A percentile compares a stretch with the other conserved stretches of the same genome.
Evolutionary conservation across 2,329 filamentous ascomycete species (phyloP).

Genomic region (Pseudogymnoascus sp.): DNA sequence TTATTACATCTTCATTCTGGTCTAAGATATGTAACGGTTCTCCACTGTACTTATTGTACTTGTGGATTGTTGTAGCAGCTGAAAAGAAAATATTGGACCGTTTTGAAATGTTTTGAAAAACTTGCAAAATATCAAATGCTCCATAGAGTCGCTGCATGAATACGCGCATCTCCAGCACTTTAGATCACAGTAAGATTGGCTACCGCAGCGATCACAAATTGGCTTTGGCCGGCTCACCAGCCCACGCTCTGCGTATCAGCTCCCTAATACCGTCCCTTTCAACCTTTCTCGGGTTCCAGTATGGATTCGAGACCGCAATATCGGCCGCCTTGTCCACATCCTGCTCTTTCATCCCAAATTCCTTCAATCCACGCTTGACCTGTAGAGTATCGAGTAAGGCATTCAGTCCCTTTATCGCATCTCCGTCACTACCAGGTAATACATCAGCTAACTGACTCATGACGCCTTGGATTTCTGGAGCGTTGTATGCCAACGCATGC

Average conservation of each 20-base stretch:
- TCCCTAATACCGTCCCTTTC: conserved; percentile 46
- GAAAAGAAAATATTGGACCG: too few species aligned
- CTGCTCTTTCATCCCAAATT: conserved; percentile 51
- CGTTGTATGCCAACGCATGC: conserved; percentile 57
- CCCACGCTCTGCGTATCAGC: conserved; percentile 52
- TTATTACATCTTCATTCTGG: too few species aligned
- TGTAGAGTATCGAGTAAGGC: conserved; percentile 44
- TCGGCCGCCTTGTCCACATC: conserved; percentile 54
- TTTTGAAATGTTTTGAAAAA: too few species aligned
- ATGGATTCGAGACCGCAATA: conserved; percentile 48
- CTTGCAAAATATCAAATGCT: too few species aligned
- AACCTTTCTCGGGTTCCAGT: conserved; percentile 51
- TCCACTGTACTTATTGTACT: too few species aligned
- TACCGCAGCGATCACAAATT: conserved; percentile 34
- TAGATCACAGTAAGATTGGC: not conserved
- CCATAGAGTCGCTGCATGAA: too few species aligned
- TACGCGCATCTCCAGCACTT: too few species aligned
- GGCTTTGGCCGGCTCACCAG: conserved; percentile 47
- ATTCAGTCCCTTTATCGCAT: conserved; percentile 52
- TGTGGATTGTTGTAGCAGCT: too few species aligned
- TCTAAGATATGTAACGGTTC: too few species aligned
- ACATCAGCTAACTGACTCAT: conserved; percentile 46
- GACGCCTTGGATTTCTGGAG: conserved; percentile 43
- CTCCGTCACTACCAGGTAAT: conserved; percentile 49
- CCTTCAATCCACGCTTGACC: conserved; percentile 46